phyloP scores from a whole-genome alignment of 768 basidiomycete species.

The Pleurotus giganteus region DNA sequence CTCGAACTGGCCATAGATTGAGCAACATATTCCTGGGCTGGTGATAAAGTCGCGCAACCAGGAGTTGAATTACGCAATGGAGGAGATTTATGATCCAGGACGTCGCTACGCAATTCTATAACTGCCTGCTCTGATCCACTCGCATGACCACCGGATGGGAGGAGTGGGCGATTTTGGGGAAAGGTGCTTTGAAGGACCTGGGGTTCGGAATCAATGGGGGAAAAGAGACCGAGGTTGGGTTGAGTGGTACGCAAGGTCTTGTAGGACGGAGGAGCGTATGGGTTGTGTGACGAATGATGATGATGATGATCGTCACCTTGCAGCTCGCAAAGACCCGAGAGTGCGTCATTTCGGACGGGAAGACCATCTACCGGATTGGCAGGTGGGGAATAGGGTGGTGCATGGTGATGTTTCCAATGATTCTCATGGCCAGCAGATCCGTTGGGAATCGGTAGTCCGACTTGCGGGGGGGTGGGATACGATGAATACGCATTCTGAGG shows the following conservation, averaged over 20 bases:
- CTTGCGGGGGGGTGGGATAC: not conserved
- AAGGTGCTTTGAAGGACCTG: too few species aligned
- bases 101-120: too few species aligned
- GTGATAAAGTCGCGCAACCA: not conserved
- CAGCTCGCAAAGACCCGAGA: not conserved
- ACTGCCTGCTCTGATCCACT: too few species aligned
- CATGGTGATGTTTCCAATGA: not conserved
- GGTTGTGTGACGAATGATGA: not conserved
- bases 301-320: not conserved
- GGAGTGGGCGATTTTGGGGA: too few species aligned
- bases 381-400: not conserved
- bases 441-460: not conserved
- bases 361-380: not conserved
- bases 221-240: not conserved
- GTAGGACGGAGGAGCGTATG: not conserved
- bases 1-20: not conserved
- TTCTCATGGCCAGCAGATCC: not conserved
- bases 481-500: constrained; percentile 6
- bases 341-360: not conserved
- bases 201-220: not conserved
- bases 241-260: not conserved
- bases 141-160: too few species aligned
- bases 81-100: not conserved
- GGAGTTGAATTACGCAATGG: not conserved
- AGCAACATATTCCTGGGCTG: not conserved